These are phyloP conservation scores for Stevia rebaudiana DNA, from an alignment of 140 eudicot genomes.

Conservation along the genomic window DNA sequence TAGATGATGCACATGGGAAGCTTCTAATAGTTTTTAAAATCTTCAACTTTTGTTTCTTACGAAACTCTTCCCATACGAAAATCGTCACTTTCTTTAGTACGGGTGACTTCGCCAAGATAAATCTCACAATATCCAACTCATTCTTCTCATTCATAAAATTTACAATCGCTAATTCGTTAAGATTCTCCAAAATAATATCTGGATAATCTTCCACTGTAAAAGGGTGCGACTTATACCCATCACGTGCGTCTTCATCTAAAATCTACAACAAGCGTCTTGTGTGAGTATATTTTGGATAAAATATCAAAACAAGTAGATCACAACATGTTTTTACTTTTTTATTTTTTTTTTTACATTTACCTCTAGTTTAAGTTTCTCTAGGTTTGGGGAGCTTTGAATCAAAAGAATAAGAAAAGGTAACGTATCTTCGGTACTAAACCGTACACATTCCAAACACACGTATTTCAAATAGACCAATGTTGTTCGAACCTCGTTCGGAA, in stretches of 20 bases:
- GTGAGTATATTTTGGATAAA: neutral
- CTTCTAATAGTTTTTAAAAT: neutral
- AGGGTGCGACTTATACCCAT: neutral
- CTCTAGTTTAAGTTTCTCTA: neutral
- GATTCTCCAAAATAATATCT: neutral
- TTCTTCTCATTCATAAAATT: neutral
- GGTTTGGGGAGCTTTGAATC: conserved; percentile 7
- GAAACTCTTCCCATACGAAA: too few relatives aligned
- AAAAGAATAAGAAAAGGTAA: conserved; percentile 3
- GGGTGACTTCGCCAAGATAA: conserved; percentile 7
- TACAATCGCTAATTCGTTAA: neutral
- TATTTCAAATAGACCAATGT: conserved; percentile 4
- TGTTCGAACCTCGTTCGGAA: neutral
- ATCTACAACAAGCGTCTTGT: neutral
- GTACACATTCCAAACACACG: neutral
- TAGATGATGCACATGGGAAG: neutral
- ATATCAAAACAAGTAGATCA: neutral
- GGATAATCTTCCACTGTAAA: neutral
- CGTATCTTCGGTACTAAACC: neutral
- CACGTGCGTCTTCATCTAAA: too few relatives aligned
- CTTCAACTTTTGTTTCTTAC: neutral
- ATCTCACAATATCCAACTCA: conserved; percentile 2
- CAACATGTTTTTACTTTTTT: too few relatives aligned
- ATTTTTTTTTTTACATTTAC: neutral
- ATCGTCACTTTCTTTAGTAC: neutral